These are phyloP conservation scores for Leucocoprinus sp. DNA, from an alignment of 768 basidiomycete species.

Conservation along the genomic window DNA sequence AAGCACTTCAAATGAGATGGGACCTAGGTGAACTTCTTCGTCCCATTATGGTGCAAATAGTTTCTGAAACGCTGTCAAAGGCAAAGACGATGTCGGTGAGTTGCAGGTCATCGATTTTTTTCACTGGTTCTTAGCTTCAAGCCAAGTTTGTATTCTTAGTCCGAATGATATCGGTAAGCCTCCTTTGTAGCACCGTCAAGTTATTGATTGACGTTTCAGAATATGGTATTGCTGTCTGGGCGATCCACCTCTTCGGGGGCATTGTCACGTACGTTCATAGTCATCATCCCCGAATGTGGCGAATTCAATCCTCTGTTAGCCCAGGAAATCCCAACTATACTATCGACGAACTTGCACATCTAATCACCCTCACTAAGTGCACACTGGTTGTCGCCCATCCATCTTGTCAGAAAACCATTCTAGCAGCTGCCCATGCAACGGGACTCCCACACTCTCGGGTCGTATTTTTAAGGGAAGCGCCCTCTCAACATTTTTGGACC, in stretches of 20 bases:
- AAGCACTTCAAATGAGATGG: constrained; percentile 40
- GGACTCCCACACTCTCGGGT: constrained; percentile 38
- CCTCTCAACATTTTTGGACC: constrained; percentile 16
- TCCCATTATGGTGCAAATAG: background rate
- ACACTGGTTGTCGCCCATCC: constrained; percentile 43
- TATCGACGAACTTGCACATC: constrained; percentile 48
- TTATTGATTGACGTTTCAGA: constrained; percentile 25
- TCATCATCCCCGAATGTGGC: background rate
- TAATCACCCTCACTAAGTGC: constrained; percentile 41
- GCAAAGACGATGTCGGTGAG: constrained; percentile 44
- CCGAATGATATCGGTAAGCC: constrained; percentile 53
- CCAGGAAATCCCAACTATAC: constrained; percentile 58
- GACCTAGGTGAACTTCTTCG: constrained; percentile 31
- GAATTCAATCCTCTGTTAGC: constrained; percentile 24
- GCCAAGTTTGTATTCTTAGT: constrained; percentile 51
- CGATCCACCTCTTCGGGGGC: constrained; percentile 47
- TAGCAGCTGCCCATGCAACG: constrained; percentile 31
- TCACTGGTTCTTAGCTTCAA: background rate
- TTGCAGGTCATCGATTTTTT: constrained; percentile 8
- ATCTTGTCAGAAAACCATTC: constrained; percentile 32
- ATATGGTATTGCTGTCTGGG: constrained; percentile 52
- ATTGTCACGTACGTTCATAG: constrained; percentile 42
- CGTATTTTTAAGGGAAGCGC: constrained; percentile 25
- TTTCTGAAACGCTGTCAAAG: constrained; percentile 22
- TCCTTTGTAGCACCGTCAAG: background rate